Base-by-base conservation (phyloP, 768 basidiomycete genomes). In the Coprinopsis sp. region DNA sequence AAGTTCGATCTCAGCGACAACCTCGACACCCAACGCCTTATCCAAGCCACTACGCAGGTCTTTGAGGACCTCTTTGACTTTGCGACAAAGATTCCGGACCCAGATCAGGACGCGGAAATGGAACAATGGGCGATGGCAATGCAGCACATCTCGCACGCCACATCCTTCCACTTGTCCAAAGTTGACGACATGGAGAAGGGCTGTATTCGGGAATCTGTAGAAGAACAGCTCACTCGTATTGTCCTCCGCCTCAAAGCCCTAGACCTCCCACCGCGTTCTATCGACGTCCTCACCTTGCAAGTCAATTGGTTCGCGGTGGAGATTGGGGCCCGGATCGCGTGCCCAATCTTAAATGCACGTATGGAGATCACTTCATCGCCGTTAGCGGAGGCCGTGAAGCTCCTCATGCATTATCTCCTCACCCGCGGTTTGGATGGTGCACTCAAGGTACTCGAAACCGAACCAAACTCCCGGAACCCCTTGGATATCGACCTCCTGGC, bases 321-420 rank as follows among this genome's bases (percentile, higher is more conserved):
- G 22, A 30, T 42, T 11, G 27, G 40, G 8, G 8, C 22, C 11
- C 7, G 37, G 22, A 5, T 39, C 7, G 18, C 21, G 16, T 5
- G 22, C 7, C 8, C 22, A 8, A 16, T 39, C 37, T 23, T 39
- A 23, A 16, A 39, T 16, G 11, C 37, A 6, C 37, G 37, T 5
- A 23, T 18, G 11, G n/a, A 30, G 19, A 18, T 42, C 1, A 22
- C 31, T 21, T 41, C 54, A 7, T 54, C 45, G 8, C 36, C 52
- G 13, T 47, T 72, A 10, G 44, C 57, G 25, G 59, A 58, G 3
- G 63, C 70, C 7, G 55, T 73, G 12, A 54, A 60, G 28, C 51
- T 67, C 7, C 65, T 87, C 25, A 59, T 84, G 33, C 63, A 64
- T 5, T 62, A 72, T 19, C 72, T 95, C 3, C 58, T 86, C 40